Evolutionary conservation across 202 grass and related monocot genomes (phyloP).

Genomic region (Setaria italica): DNA sequence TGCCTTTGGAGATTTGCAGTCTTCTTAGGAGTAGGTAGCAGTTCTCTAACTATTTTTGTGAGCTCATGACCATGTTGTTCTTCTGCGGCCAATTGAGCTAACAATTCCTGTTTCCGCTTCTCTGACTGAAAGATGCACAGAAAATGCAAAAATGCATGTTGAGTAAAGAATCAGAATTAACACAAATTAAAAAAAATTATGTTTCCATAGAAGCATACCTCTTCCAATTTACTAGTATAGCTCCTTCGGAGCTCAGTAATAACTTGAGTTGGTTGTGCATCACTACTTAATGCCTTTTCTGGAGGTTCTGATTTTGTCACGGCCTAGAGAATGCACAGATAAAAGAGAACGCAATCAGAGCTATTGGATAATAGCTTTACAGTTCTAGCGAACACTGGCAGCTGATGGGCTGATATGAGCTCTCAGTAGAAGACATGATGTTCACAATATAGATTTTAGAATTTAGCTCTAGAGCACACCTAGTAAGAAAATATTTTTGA

Average conservation of each 20-base stretch:
- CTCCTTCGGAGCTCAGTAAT: conserved; percentile 85
- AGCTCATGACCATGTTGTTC: conserved; percentile 91
- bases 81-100: conserved; percentile 85
- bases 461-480: background rate
- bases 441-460: conserved; percentile 20
- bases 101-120: conserved; percentile 88
- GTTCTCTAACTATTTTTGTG: conserved; percentile 90
- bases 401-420: background rate
- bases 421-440: background rate
- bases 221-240: conserved; percentile 92
- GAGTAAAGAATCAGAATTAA: conserved; percentile 30
- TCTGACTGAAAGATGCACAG: conserved; percentile 69
- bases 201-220: conserved; percentile 57
- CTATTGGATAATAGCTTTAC: background rate
- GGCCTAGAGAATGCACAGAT: conserved; percentile 47
- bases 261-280: conserved; percentile 69
- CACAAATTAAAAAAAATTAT: background rate
- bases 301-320: conserved; percentile 65
- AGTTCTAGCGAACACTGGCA: background rate
- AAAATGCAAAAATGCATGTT: conserved; percentile 22
- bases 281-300: conserved; percentile 50
- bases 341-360: background rate
- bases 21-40: conserved; percentile 74
- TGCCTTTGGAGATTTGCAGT: conserved; percentile 54
- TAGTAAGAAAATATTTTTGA: background rate